Conservation (phyloP, 768 basidiomycete genomes). For the Amanita jacksonii region DNA sequence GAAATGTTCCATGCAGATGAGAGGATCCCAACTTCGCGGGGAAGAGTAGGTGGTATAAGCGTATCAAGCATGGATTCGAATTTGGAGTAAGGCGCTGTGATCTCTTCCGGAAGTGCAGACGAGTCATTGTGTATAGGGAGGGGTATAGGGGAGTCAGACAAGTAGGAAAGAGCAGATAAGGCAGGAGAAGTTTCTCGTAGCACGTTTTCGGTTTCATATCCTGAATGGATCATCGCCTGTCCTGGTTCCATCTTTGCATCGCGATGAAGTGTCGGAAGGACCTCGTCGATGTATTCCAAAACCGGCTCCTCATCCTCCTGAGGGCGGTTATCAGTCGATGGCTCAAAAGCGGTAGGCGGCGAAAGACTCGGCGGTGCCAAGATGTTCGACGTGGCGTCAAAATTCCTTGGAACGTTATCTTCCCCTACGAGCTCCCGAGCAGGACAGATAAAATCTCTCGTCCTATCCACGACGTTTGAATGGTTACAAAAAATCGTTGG, state of each 20-base stretch:
- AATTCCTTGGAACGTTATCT: not conserved
- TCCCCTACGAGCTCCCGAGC: not conserved
- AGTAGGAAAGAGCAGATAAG: too few species aligned
- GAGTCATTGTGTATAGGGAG: too few species aligned
- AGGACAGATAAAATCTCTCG: constrained; percentile 6
- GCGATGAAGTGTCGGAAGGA: not conserved
- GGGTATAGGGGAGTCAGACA: too few species aligned
- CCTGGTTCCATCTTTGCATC: not conserved
- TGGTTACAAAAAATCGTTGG: not conserved
- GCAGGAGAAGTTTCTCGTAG: too few species aligned
- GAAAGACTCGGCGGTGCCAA: not conserved
- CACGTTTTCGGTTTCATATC: not conserved
- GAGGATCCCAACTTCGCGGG: constrained; percentile 6
- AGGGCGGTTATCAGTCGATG: not conserved
- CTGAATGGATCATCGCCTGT: not conserved
- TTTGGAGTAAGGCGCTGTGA: not conserved
- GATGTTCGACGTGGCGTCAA: not conserved
- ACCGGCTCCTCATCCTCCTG: not conserved
- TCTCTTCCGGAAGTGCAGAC: too few species aligned
- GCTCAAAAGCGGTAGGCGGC: not conserved
- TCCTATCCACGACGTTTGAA: not conserved
- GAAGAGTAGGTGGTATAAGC: not conserved
- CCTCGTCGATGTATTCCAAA: constrained; percentile 1
- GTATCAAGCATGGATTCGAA: not conserved
- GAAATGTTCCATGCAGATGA: not conserved